phyloP scores from a whole-genome alignment of 805 yeast species.

The Metschnikowia gelsemii region DNA sequence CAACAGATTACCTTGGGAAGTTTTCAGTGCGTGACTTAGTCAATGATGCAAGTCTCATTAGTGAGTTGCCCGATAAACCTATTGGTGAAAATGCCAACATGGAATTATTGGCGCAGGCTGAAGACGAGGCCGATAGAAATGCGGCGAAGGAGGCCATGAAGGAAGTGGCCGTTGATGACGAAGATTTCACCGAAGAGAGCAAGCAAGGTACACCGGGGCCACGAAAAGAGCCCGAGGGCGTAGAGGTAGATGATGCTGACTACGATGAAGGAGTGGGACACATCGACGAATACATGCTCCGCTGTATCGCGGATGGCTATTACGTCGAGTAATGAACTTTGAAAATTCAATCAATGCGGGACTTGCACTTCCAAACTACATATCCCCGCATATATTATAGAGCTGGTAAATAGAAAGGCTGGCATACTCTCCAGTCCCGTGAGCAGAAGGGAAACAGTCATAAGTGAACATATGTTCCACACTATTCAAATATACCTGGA shows the following conservation, averaged over 20 bases:
- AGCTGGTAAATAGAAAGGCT: neutral
- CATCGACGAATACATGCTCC: constrained; percentile 94
- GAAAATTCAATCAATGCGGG: neutral
- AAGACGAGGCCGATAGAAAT: constrained; percentile 85
- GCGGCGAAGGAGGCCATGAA: constrained; percentile 90
- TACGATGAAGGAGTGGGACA: constrained; percentile 71
- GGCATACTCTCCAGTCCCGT: no score
- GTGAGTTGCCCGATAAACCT: constrained; percentile 42
- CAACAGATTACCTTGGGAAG: constrained; percentile 92
- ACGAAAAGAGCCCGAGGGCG: constrained; percentile 32
- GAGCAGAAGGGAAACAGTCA: no score
- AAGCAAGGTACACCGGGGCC: constrained; percentile 27
- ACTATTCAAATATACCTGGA: no score
- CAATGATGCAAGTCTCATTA: constrained; percentile 53
- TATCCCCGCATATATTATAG: constrained; percentile 6
- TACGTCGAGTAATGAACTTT: constrained; percentile 34
- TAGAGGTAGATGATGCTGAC: constrained; percentile 32
- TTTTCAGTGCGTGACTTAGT: constrained; percentile 82
- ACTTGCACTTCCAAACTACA: no score
- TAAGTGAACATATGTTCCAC: no score
- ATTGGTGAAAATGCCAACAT: constrained; percentile 40
- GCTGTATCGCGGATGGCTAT: constrained; percentile 81
- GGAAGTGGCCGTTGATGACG: constrained; percentile 80
- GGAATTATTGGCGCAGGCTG: constrained; percentile 81
- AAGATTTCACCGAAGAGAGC: constrained; percentile 68